Conservation (phyloP, 2,329 filamentous ascomycete genomes). For the Verticillium tricorpus region DNA sequence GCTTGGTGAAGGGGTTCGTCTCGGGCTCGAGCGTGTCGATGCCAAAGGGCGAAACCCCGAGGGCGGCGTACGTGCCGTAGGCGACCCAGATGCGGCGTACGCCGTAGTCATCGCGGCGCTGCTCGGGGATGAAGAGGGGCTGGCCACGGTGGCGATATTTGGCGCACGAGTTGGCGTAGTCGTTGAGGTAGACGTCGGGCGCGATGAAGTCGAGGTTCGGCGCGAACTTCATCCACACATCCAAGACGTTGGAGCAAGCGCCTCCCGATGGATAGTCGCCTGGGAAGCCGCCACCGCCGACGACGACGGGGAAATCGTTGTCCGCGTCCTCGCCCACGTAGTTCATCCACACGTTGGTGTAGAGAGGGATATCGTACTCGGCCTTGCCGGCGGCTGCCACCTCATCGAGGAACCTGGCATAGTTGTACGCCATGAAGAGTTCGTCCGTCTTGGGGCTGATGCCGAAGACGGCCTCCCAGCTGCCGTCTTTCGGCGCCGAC, state of each 20-base stretch:
- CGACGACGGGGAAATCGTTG: constrained; percentile 17
- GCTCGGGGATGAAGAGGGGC: constrained; percentile 43
- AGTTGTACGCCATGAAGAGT: constrained; percentile 24
- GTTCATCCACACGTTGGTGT: constrained; percentile 23
- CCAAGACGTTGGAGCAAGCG: constrained; percentile 16
- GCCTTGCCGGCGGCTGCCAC: constrained; percentile 20
- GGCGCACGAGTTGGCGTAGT: constrained; percentile 32
- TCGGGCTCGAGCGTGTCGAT: constrained; percentile 20
- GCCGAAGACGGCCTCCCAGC: constrained; percentile 25
- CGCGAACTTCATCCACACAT: constrained; percentile 29
- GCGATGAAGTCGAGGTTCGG: constrained; percentile 34
- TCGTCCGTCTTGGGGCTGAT: constrained; percentile 16
- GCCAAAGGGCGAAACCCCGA: constrained; percentile 29
- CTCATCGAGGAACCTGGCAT: constrained; percentile 18
- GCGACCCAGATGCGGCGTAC: constrained; percentile 33
- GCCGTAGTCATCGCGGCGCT: constrained; percentile 37
- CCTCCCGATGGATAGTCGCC: constrained; percentile 26
- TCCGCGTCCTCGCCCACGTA: constrained; percentile 15
- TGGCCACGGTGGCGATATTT: constrained; percentile 34
- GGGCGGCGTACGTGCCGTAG: constrained; percentile 22
- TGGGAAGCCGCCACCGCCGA: constrained; percentile 19
- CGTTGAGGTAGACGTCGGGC: constrained; percentile 32
- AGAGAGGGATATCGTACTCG: constrained; percentile 18
- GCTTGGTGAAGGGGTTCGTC: constrained; percentile 20
- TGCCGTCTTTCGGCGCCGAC: neutral